Evolutionary conservation across 2,329 filamentous ascomycete species (phyloP).

Genomic region (Didymella keratinophila): DNA sequence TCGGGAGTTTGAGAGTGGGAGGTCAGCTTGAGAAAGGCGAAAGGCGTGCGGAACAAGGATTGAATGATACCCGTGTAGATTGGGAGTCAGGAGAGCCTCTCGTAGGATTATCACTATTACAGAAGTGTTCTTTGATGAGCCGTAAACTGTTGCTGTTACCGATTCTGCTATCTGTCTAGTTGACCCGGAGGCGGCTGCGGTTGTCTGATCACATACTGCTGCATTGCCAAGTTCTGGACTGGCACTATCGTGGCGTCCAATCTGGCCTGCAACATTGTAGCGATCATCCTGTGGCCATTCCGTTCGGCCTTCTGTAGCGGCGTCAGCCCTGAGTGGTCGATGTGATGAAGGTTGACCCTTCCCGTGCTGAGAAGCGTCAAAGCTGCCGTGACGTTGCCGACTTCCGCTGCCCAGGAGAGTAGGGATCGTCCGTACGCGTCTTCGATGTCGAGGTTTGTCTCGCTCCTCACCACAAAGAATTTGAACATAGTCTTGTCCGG

Average conservation of each 20-base stretch:
- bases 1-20: conserved; percentile 65
- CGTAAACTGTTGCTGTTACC: neutral
- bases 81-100: too few relatives aligned
- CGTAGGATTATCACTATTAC: neutral
- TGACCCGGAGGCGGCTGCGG: neutral
- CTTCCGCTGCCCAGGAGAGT: neutral
- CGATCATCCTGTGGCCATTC: neutral
- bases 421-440: neutral
- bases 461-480: neutral
- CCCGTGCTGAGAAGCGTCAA: neutral
- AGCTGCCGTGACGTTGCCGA: neutral
- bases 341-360: neutral
- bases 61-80: neutral
- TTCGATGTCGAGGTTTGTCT: neutral
- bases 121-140: neutral
- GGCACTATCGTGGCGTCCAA: neutral
- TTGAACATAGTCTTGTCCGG: neutral
- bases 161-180: neutral
- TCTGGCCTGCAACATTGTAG: neutral
- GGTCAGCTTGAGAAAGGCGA: neutral
- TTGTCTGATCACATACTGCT: neutral
- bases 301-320: neutral
- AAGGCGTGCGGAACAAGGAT: too few relatives aligned
- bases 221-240: too few relatives aligned
- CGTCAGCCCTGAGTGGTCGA: neutral